Conservation (phyloP, 495 filamentous ascomycete genomes). For the Articulospora tetracladia region DNA sequence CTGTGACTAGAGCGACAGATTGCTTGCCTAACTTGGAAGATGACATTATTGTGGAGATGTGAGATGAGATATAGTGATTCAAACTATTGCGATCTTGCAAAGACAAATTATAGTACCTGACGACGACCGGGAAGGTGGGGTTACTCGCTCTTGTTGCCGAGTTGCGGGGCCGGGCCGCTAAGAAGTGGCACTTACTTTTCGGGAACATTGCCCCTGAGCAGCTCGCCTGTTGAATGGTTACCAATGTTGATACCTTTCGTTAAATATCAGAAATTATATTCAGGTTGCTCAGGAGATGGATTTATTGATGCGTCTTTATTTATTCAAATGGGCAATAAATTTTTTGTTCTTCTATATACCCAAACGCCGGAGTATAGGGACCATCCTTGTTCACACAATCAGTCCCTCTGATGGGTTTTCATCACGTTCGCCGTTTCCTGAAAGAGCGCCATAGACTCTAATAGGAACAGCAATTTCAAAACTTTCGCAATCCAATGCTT, state of each 20-base stretch:
- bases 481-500: slow-evolving; percentile 76
- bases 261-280: background rate
- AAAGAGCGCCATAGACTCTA: slow-evolving; percentile 71
- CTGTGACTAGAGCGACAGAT: slow-evolving; percentile 49
- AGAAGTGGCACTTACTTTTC: background rate
- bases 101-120: no score
- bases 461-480: slow-evolving; percentile 87
- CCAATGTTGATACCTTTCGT: background rate
- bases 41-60: background rate
- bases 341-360: slow-evolving; percentile 10
- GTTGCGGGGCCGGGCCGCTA: background rate
- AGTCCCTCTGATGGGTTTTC: slow-evolving; percentile 42
- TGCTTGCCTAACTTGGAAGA: background rate
- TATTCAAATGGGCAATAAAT: background rate
- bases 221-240: background rate
- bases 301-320: no score
- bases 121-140: background rate
- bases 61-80: no score
- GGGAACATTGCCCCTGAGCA: background rate
- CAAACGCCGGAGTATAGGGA: background rate
- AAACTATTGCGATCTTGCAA: no score
- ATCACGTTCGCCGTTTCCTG: slow-evolving; percentile 43
- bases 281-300: background rate
- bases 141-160: background rate
- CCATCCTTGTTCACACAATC: slow-evolving; percentile 31